Conservation (phyloP, 2,329 filamentous ascomycete species). For the Colletotrichum tabaci region DNA sequence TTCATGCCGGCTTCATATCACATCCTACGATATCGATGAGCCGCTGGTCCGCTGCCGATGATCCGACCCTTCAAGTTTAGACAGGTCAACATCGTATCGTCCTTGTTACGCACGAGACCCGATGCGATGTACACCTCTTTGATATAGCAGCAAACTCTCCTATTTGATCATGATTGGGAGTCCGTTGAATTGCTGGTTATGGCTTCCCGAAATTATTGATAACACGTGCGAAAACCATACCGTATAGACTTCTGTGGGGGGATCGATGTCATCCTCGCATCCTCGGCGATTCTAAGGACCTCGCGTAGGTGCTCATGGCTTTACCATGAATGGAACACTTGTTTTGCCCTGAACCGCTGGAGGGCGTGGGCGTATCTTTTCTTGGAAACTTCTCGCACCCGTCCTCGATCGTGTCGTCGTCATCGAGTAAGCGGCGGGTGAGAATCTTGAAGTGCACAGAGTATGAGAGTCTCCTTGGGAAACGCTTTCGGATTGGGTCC, state of each 20-base stretch:
- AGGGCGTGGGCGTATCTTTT: constrained; percentile 1
- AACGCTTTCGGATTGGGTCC: background rate
- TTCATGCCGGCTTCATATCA: constrained; percentile 10
- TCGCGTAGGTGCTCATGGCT: background rate
- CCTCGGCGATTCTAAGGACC: background rate
- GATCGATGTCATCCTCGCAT: background rate
- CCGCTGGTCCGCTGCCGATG: constrained; percentile 4
- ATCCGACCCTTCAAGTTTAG: background rate
- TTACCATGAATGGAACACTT: background rate
- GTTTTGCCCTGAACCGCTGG: background rate
- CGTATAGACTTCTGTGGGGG: background rate
- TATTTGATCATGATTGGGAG: background rate
- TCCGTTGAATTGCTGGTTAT: background rate
- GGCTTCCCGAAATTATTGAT: background rate
- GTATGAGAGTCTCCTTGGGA: constrained; percentile 11
- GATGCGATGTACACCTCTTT: constrained; percentile 11
- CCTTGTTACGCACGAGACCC: background rate
- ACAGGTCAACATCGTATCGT: constrained; percentile 1
- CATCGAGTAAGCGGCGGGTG: constrained; percentile 36
- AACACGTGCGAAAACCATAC: background rate
- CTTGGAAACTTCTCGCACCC: constrained; percentile 1
- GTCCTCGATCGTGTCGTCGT: background rate
- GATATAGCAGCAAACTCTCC: background rate
- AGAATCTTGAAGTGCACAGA: constrained; percentile 21
- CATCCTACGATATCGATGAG: background rate